Base-by-base conservation (phyloP, 2,329 filamentous ascomycete species). In the Calcarisporium arbuscula region DNA sequence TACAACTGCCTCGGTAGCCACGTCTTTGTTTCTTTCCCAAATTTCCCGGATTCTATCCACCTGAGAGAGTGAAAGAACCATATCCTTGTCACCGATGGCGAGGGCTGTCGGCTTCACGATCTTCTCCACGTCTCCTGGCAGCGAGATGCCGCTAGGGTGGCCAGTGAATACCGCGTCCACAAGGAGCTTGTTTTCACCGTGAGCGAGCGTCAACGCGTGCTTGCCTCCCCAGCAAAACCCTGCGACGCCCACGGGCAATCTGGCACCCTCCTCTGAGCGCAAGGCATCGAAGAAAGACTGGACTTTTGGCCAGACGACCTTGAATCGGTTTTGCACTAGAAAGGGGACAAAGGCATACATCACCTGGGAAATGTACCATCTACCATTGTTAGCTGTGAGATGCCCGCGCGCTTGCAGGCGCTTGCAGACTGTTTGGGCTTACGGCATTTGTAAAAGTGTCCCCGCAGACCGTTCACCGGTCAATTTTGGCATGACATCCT, bases 141-240 rank as follows among this genome's bases (percentile, higher is more conserved):
- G 35, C 0, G 45, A 47, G 17, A 80, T 40, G 16, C 65, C 45
- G 31, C 64, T 70, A 3, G 74, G 73, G 46, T 77, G 73, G 8
- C 64, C 70, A 1, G 66, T 64, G 45, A 75, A 75, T 6, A 50
- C 70, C 6, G 61, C 70, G 42, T 76, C 66, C 27, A 77, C 53
- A 8, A 77, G 58, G 4, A 60, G 54, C 40, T 50, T 49, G 23
- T 44, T 53, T n/a, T 53, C 47, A 39, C 62, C 58, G 12, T 64
- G 60, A 9, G 64, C 58, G 4, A 80, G 62, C 12, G 64, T 50
- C 8, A 74, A 49, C 3, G 64, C 56, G 43, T 77, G 67, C 41
- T 72, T 70, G 17, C 73, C 77, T 16, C 77, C 77, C 76, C 76
- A 81, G 60, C 74, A 80, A 57, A 77, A 80, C 1, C 77, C 78